Percentiles rank a stretch among this genome's conserved stretches.
These are phyloP conservation scores for Gillenia trifoliata DNA, from an alignment of 306 rosid species.

Conservation along the genomic window DNA sequence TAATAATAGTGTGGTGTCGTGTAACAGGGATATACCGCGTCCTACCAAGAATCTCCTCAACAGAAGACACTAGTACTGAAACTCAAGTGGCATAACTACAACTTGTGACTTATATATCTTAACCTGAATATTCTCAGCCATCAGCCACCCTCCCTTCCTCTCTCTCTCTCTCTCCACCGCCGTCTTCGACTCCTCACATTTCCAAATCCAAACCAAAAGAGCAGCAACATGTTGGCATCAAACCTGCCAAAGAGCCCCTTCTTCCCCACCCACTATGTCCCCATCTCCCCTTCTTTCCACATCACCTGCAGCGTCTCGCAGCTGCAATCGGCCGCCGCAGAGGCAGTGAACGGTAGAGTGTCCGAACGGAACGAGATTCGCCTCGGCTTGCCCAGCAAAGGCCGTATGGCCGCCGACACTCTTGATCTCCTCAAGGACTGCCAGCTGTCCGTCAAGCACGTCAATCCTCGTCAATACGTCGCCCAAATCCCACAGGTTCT, in stretches of 20 bases:
- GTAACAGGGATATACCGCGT: too few relatives aligned
- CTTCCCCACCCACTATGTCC: not conserved
- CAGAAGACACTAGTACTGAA: too few relatives aligned
- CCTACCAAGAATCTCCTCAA: too few relatives aligned
- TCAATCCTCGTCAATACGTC: conserved; percentile 84
- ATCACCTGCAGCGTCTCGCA: not conserved
- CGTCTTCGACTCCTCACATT: not conserved
- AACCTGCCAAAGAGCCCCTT: conserved; percentile 20
- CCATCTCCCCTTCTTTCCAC: conserved; percentile 1
- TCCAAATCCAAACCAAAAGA: not conserved
- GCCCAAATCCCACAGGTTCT: conserved; percentile 80
- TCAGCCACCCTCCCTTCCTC: not conserved
- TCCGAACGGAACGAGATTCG: conserved; percentile 56
- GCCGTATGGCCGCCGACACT: conserved; percentile 82
- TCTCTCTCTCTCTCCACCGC: not conserved
- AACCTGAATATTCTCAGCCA: not conserved
- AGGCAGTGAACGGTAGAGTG: conserved; percentile 38
- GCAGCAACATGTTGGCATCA: conserved; percentile 1
- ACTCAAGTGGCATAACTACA: not conserved
- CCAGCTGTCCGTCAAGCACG: conserved; percentile 84
- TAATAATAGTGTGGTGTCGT: too few relatives aligned
- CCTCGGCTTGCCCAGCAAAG: conserved; percentile 84
- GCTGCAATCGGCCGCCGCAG: conserved; percentile 9
- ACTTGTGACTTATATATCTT: not conserved
- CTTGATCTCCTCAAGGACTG: conserved; percentile 87